Base-by-base conservation (phyloP, 2,329 filamentous ascomycete species). In the Neofusicoccum sp. region DNA sequence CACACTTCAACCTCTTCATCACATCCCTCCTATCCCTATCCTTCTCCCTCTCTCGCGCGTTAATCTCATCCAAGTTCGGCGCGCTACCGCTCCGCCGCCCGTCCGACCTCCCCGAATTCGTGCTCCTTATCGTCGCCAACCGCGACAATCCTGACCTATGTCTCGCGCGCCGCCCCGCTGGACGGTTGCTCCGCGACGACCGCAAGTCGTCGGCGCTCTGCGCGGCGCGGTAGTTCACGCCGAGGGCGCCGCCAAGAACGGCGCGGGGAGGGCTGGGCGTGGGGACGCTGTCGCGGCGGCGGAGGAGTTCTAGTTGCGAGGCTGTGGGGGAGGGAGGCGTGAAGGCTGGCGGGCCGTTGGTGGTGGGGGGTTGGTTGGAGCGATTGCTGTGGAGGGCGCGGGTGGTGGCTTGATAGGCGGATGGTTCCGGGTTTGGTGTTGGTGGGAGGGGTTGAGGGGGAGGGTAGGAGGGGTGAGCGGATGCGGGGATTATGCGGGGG, bases 121-220 rank as follows among this genome's bases (percentile, higher is more conserved):
- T 52, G 34, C 61, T 63, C 14, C 60, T n/a, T 7, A 62, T 62
- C 2, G 60, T 62, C 2, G 60, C 29, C 41, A 62, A 16, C 5
- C 60, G 39, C 14, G 43, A 45, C 6, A 62, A 6, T 1, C 41
- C 43, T 3, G 47, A 39, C 3, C 49, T 39, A 3, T 45, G 44
- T 3, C 45, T 28, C n/a, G 28, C 33, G 31, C 39, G 22, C 3
- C 61, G 49, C 9, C 61, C 39, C 29, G 22, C 41, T 1, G 16
- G 6, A 4, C 43, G 16, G 31, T 28, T 48, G 34, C 36, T 31
- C 12, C 39, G 49, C 8, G 49, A 36, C 1, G n/a, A 33, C 12
- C 48, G 41, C 4, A 62, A 41, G 22, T 62, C 61, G 6, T 62
- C 61, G 29, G 50, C 61, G 16, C 61, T 62, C 14, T 62, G 61